phyloP scores from a whole-genome alignment of 2,329 filamentous ascomycete species.

The Ustulina deusta region DNA sequence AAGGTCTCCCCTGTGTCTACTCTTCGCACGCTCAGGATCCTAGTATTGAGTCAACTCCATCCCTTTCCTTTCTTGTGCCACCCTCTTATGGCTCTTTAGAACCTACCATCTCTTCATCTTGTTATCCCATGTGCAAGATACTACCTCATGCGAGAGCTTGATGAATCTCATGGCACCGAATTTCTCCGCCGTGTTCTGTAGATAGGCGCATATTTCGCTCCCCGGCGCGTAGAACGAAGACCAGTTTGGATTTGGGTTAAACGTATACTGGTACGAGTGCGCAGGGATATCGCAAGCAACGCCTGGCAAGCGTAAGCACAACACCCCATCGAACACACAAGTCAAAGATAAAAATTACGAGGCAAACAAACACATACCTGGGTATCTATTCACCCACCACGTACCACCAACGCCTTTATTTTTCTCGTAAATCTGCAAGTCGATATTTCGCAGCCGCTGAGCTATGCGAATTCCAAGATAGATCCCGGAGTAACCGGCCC shows the following conservation, averaged over 20 bases:
- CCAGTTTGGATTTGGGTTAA: constrained; percentile 67
- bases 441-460: constrained; percentile 52
- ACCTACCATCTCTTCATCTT: constrained; percentile 55
- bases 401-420: constrained; percentile 54
- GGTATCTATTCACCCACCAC: constrained; percentile 55
- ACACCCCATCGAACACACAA: neutral
- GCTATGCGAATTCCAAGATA: constrained; percentile 53
- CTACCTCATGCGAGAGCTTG: constrained; percentile 57
- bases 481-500: constrained; percentile 54
- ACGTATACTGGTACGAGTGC: constrained; percentile 68
- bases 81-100: neutral
- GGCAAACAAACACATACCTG: constrained; percentile 42
- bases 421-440: constrained; percentile 52
- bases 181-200: constrained; percentile 60
- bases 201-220: constrained; percentile 63
- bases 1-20: constrained; percentile 53
- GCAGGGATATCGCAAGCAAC: constrained; percentile 54
- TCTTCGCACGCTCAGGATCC: constrained; percentile 53
- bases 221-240: constrained; percentile 63
- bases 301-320: constrained; percentile 41
- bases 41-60: constrained; percentile 36
- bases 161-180: constrained; percentile 62
- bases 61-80: neutral
- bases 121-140: constrained; percentile 57
- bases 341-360: neutral